Percentiles rank a stretch among this genome's conserved stretches.
Conservation (phyloP, 139 green algal genomes). For the Auxenochlorella pyrenoidosa region DNA sequence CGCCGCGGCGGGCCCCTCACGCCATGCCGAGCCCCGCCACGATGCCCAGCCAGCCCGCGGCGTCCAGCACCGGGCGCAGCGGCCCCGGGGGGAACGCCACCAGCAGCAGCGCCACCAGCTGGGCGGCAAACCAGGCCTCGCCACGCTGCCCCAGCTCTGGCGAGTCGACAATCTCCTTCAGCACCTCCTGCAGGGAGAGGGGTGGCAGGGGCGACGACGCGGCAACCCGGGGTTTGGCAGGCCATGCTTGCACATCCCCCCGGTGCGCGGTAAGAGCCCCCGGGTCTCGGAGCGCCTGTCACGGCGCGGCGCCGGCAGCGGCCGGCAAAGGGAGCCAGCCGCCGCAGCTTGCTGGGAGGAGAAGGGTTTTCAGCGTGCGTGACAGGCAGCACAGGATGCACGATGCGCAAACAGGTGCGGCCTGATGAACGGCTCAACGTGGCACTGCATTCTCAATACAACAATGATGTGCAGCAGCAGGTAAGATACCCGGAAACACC, state of each 20-base stretch:
- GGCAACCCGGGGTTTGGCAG: not conserved
- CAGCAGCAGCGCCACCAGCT: slow-evolving; percentile 38
- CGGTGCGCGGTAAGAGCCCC: too few species aligned
- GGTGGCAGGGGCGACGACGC: too few species aligned
- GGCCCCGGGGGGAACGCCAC: slow-evolving; percentile 52
- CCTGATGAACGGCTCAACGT: not conserved
- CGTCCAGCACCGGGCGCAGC: slow-evolving; percentile 11
- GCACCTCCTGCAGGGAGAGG: slow-evolving; percentile 50
- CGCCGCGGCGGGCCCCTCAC: slow-evolving; percentile 25
- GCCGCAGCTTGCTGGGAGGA: too few species aligned
- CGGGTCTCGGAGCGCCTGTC: too few species aligned
- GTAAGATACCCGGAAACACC: too few species aligned
- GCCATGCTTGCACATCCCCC: too few species aligned
- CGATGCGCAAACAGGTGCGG: not conserved
- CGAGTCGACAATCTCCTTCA: slow-evolving; percentile 51
- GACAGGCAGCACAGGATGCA: not conserved
- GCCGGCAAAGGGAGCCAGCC: too few species aligned
- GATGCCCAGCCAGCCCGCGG: not conserved
- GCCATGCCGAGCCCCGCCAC: slow-evolving; percentile 57
- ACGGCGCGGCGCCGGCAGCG: too few species aligned
- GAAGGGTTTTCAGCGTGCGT: too few species aligned
- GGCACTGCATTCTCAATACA: not conserved
- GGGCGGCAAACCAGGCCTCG: slow-evolving; percentile 55
- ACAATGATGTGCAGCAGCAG: not conserved
- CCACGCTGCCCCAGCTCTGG: slow-evolving; percentile 54